These are phyloP conservation scores for Pleurotus ostreatus DNA, from an alignment of 768 basidiomycete genomes.

Conservation along the genomic window DNA sequence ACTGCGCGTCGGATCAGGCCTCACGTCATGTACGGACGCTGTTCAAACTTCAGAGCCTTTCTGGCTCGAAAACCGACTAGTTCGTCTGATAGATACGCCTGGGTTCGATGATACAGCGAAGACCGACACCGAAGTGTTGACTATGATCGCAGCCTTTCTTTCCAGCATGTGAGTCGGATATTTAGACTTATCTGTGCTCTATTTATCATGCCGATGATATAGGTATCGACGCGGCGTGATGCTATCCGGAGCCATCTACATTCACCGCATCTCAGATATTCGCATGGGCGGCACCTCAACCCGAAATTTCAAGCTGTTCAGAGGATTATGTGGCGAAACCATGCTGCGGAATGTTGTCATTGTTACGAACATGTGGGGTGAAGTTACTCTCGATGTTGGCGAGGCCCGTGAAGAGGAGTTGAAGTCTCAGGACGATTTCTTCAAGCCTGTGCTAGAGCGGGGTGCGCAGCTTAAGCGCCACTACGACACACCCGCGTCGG, in stretches of 20 bases:
- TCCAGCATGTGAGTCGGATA: conserved; percentile 12
- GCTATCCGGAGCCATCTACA: conserved; percentile 32
- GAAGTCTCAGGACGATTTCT: conserved; percentile 34
- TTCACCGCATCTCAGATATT: conserved; percentile 33
- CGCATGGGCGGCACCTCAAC: conserved; percentile 32
- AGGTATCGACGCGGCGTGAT: conserved; percentile 16
- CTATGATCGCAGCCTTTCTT: conserved; percentile 43
- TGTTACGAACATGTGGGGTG: conserved; percentile 40
- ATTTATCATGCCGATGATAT: background rate
- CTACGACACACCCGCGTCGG: conserved; percentile 27
- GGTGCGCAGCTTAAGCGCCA: conserved; percentile 44
- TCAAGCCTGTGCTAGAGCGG: conserved; percentile 47
- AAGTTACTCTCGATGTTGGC: conserved; percentile 27
- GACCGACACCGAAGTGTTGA: conserved; percentile 45
- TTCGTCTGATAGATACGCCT: conserved; percentile 55
- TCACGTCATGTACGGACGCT: conserved; percentile 47
- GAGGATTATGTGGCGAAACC: conserved; percentile 35
- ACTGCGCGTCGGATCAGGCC: conserved; percentile 38
- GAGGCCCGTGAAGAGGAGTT: conserved; percentile 16
- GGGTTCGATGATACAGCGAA: conserved; percentile 54
- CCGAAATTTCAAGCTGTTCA: conserved; percentile 39
- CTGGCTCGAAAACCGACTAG: conserved; percentile 31
- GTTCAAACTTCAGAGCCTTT: conserved; percentile 42
- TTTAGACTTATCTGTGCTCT: background rate
- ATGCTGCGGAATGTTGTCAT: conserved; percentile 40